Percentiles rank a stretch among this genome's conserved stretches.
These are phyloP conservation scores for Pyrenochaeta sp. DNA, from an alignment of 2,329 filamentous ascomycete species.

Conservation along the genomic window DNA sequence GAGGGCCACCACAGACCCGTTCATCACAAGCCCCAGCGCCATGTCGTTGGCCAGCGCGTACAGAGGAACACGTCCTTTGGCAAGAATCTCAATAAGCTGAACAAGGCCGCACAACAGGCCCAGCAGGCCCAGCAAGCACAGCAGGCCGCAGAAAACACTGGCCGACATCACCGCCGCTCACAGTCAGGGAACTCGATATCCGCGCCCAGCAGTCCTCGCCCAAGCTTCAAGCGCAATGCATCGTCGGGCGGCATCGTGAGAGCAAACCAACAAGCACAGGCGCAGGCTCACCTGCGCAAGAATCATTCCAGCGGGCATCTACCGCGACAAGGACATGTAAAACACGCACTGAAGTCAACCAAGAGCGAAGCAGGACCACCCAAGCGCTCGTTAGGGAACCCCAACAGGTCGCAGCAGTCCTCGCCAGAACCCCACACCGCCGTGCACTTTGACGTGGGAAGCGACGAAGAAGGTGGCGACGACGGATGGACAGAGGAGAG, in stretches of 20 bases:
- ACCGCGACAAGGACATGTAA: conserved; percentile 49
- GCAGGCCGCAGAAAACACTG: conserved; percentile 34
- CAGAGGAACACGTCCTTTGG: conserved; percentile 51
- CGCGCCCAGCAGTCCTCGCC: conserved; percentile 49
- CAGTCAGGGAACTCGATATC: conserved; percentile 49
- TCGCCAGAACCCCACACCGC: conserved; percentile 48
- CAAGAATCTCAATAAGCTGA: conserved; percentile 54
- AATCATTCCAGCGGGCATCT: conserved; percentile 58
- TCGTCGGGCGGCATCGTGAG: conserved; percentile 50
- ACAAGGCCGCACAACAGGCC: conserved; percentile 39
- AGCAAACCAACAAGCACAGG: conserved; percentile 42
- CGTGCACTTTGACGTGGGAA: conserved; percentile 54
- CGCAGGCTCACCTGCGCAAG: conserved; percentile 48
- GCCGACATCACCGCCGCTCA: conserved; percentile 48
- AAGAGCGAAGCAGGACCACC: conserved; percentile 42
- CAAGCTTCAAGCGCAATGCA: conserved; percentile 54
- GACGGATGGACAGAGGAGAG: conserved; percentile 55
- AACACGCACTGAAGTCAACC: conserved; percentile 49
- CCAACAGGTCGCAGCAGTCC: conserved; percentile 39
- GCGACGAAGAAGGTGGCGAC: conserved; percentile 39
- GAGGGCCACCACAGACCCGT: conserved; percentile 38
- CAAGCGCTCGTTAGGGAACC: conserved; percentile 41
- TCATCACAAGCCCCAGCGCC: conserved; percentile 46
- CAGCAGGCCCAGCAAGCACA: conserved; percentile 29
- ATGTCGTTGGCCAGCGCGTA: conserved; percentile 53